Conservation (phyloP, 805 yeast genomes). For the Zygoascus ofunaensis region DNA sequence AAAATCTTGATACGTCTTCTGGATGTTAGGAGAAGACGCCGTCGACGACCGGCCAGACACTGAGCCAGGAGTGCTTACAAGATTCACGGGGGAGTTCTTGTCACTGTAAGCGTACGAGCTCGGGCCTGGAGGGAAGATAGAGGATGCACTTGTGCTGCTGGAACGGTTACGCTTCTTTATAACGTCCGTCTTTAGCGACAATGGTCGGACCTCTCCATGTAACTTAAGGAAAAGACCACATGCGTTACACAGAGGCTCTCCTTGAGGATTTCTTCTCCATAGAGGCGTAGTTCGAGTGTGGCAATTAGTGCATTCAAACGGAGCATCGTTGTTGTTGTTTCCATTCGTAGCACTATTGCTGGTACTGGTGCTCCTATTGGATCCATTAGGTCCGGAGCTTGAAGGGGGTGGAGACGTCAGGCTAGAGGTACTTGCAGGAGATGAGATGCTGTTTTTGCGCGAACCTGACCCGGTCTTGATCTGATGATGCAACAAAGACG, state of each 20-base stretch:
- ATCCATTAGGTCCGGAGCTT: background rate
- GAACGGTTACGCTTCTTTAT: slow-evolving; percentile 81
- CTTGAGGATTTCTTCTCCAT: slow-evolving; percentile 92
- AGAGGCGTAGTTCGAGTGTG: slow-evolving; percentile 87
- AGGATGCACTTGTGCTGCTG: background rate
- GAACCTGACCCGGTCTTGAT: slow-evolving; percentile 2
- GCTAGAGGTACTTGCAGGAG: background rate
- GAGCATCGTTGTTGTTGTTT: background rate
- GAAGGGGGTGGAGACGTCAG: background rate
- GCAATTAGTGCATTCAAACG: slow-evolving; percentile 66
- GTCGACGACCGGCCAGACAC: background rate
- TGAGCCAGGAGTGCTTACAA: background rate
- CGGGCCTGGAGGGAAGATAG: background rate
- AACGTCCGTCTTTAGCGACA: slow-evolving; percentile 88
- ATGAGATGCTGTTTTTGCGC: background rate
- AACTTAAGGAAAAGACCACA: slow-evolving; percentile 88
- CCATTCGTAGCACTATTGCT: background rate
- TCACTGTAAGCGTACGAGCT: background rate
- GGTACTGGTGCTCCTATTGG: slow-evolving; percentile 8
- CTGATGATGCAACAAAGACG: slow-evolving; percentile 13
- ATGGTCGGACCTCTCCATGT: slow-evolving; percentile 92
- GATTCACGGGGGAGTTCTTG: background rate
- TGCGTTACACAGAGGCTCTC: slow-evolving; percentile 92
- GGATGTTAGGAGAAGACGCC: background rate
- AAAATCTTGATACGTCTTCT: background rate